Percentiles rank a stretch among this genome's conserved stretches.
Conservation (phyloP, 192 early-diverging fungal species). For the Coemansia nantahalensis region DNA sequence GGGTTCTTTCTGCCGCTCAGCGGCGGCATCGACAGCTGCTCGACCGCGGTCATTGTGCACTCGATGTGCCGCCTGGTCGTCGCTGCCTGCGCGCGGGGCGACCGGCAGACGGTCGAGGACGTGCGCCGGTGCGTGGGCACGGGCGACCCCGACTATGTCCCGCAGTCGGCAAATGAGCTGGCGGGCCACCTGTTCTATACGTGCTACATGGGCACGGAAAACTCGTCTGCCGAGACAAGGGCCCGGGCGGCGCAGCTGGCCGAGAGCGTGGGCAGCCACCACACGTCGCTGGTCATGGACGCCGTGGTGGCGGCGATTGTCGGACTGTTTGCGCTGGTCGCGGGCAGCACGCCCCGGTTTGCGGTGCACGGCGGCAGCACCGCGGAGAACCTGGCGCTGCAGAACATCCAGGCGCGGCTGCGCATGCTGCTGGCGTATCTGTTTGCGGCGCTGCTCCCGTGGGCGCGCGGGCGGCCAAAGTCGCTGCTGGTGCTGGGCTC, state of each 20-base stretch:
- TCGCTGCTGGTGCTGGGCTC: conserved; percentile 90
- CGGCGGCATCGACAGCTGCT: conserved; percentile 95
- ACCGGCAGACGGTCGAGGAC: conserved; percentile 72
- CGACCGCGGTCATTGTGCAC: conserved; percentile 70
- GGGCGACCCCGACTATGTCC: conserved; percentile 58
- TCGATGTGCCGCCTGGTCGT: conserved; percentile 59
- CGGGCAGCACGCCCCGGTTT: conserved; percentile 72
- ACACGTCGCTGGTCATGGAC: conserved; percentile 90
- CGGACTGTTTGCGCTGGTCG: conserved; percentile 70
- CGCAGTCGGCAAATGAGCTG: conserved; percentile 77
- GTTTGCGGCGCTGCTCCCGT: conserved; percentile 93
- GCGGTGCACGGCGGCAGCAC: conserved; percentile 79
- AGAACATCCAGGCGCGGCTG: conserved; percentile 94
- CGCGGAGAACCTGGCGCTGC: conserved; percentile 91
- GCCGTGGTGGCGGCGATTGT: conserved; percentile 71
- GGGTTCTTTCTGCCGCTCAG: conserved; percentile 95
- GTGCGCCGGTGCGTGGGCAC: conserved; percentile 61
- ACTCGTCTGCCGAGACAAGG: conserved; percentile 87
- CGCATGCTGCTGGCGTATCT: conserved; percentile 96
- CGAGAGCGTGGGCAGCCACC: conserved; percentile 83
- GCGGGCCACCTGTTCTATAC: conserved; percentile 87
- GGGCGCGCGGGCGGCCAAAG: conserved; percentile 58
- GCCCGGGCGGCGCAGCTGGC: conserved; percentile 79
- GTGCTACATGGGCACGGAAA: conserved; percentile 92
- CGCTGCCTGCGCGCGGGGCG: conserved; percentile 36